A percentile compares a stretch with the other conserved stretches of the same genome.
phyloP scores from a whole-genome alignment of 2,329 filamentous ascomycete genomes.

The Alternaria triticimaculans region DNA sequence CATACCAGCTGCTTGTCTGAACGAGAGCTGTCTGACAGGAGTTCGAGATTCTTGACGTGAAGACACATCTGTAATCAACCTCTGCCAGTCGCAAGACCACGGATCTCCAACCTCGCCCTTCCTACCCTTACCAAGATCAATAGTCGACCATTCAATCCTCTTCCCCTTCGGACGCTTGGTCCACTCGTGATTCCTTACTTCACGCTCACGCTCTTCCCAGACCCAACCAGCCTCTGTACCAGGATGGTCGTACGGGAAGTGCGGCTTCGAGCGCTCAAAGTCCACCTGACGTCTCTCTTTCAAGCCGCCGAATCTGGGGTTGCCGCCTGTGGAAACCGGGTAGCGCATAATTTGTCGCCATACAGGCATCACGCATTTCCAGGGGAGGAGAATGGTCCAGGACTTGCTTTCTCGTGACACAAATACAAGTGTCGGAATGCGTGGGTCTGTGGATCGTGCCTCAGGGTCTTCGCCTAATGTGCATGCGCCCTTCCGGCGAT shows the following conservation, averaged over 20 bases:
- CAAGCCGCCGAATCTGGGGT: conserved; percentile 81
- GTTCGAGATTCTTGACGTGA: conserved; percentile 19
- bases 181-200: conserved; percentile 69
- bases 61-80: conserved; percentile 56
- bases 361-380: conserved; percentile 84
- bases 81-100: conserved; percentile 84
- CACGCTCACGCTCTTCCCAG: conserved; percentile 76
- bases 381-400: conserved; percentile 87
- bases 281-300: conserved; percentile 79
- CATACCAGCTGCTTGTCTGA: conserved; percentile 38
- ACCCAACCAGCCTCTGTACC: conserved; percentile 78
- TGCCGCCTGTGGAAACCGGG: conserved; percentile 78
- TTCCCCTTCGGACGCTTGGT: conserved; percentile 81
- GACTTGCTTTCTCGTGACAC: conserved; percentile 63
- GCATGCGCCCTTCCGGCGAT: conserved; percentile 72
- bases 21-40: conserved; percentile 30
- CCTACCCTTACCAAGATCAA: conserved; percentile 74
- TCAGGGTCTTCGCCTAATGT: conserved; percentile 68
- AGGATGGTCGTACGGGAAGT: conserved; percentile 86
- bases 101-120: conserved; percentile 85
- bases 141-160: conserved; percentile 73
- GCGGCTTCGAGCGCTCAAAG: conserved; percentile 79
- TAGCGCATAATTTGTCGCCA: conserved; percentile 89
- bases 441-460: conserved; percentile 67
- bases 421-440: conserved; percentile 78